Base-by-base conservation (phyloP, 768 basidiomycete species). In the Atractiella rhizophila region DNA sequence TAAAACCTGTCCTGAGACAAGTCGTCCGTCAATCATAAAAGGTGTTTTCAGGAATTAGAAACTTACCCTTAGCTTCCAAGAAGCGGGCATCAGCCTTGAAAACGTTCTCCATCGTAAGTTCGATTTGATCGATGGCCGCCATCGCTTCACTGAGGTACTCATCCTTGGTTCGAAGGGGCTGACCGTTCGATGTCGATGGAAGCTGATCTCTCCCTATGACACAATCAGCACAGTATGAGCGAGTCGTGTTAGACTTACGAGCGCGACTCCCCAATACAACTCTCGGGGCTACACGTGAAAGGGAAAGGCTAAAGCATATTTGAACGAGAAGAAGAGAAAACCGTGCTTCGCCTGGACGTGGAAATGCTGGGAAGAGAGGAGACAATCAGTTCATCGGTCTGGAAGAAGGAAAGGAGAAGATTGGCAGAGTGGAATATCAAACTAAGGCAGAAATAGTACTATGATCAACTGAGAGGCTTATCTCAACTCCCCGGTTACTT, bases 1-100 rank as follows among this genome's bases (percentile, higher is more conserved):
- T 56, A 77, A 73, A 41, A 83, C 69, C 25, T 85, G 73, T 13
- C 78, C 85, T 86, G 36, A 2, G 43, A n/a, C n/a, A n/a, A n/a
- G n/a, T n/a, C n/a, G n/a, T 13, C 21, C 30, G 18, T 28, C 46
- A 27, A 47, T 11, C 29, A n/a, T n/a, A n/a, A 21, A 41, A 41
- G 18, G 28, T 13, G 16, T n/a, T 18, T 28, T 35, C 37, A 28
- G 4, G 21, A 35, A 18, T 10, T 19, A 19, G 19, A 20, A 4
- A 12, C 30, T 6, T 23, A 18, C 13, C 9, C 18, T 31, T n/a
- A n/a, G 13, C 16, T 27, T 2, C 16, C 16, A n/a, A 3, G 8
- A 7, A 19, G 7, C 16, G 35, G 9, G n/a, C n/a, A n/a, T n/a
- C 21, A 35, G 39, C 48, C 52, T 43, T 32, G 52, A 56, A 43